Percentiles rank a stretch among this genome's conserved stretches.
phyloP scores from a whole-genome alignment of 2,329 filamentous ascomycete genomes.

The Onygenales sp. region DNA sequence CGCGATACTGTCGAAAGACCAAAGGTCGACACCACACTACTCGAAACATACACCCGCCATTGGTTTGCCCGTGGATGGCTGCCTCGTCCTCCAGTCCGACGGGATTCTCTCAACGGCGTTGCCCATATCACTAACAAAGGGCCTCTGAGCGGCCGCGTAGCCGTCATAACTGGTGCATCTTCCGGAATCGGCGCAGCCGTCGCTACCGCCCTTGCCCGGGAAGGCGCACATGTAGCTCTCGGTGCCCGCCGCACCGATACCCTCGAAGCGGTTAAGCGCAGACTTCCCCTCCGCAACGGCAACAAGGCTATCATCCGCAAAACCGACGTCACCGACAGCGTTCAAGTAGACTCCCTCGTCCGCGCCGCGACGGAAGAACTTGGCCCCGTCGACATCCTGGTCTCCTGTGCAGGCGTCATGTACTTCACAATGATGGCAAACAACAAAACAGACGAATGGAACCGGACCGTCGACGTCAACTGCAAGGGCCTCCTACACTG shows the following conservation, averaged over 20 bases:
- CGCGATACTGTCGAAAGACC: slow-evolving; percentile 52
- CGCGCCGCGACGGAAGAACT: slow-evolving; percentile 50
- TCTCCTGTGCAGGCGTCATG: slow-evolving; percentile 76
- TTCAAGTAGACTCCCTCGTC: slow-evolving; percentile 59
- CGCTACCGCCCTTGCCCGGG: slow-evolving; percentile 55
- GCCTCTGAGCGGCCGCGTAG: slow-evolving; percentile 59
- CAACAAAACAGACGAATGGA: slow-evolving; percentile 63
- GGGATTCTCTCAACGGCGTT: slow-evolving; percentile 36
- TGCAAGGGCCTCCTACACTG: slow-evolving; percentile 74
- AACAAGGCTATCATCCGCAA: slow-evolving; percentile 55
- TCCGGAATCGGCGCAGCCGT: slow-evolving; percentile 72
- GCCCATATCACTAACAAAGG: slow-evolving; percentile 33
- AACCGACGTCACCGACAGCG: slow-evolving; percentile 62
- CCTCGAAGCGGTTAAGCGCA: slow-evolving; percentile 57
- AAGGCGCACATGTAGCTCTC: slow-evolving; percentile 63
- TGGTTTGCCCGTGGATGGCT: slow-evolving; percentile 76
- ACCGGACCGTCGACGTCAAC: slow-evolving; percentile 74
- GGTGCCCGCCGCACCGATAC: slow-evolving; percentile 62
- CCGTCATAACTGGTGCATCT: slow-evolving; percentile 68
- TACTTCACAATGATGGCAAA: slow-evolving; percentile 86
- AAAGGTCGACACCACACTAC: slow-evolving; percentile 58
- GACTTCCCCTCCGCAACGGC: slow-evolving; percentile 43
- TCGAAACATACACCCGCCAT: slow-evolving; percentile 69
- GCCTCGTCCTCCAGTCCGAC: slow-evolving; percentile 48
- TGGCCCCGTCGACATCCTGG: slow-evolving; percentile 67